phyloP scores from a whole-genome alignment of 306 rosid species.

The Parietaria judaica region DNA sequence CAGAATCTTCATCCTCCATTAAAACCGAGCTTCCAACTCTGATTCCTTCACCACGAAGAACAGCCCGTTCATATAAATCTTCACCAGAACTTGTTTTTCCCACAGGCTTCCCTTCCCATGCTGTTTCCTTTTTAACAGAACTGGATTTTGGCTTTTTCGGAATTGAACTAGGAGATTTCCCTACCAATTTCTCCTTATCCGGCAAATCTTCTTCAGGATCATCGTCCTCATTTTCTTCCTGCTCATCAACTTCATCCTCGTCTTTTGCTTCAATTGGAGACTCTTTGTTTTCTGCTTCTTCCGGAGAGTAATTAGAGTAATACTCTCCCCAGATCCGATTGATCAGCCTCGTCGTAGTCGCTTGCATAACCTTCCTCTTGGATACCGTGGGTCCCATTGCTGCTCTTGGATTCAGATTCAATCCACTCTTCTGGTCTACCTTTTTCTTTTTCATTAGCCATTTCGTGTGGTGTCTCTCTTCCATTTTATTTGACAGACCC shows the following conservation, averaged over 20 bases:
- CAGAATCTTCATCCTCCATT: conserved; percentile 46
- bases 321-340: conserved; percentile 92
- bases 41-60: conserved; percentile 52
- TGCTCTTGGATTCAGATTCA: conserved; percentile 83
- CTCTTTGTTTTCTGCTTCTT: conserved; percentile 36
- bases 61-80: conserved; percentile 42
- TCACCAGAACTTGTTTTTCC: conserved; percentile 55
- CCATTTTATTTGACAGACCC: conserved; percentile 74
- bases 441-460: conserved; percentile 71
- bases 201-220: conserved; percentile 44
- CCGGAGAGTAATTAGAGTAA: conserved; percentile 71
- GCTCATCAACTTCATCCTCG: conserved; percentile 72
- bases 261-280: conserved; percentile 38
- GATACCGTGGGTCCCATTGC: conserved; percentile 59
- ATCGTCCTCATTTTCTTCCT: conserved; percentile 62
- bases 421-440: conserved; percentile 36
- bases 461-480: conserved; percentile 86
- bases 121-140: conserved; percentile 33
- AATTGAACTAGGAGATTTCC: conserved; percentile 25
- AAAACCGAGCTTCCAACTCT: conserved; percentile 61
- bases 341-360: conserved; percentile 76
- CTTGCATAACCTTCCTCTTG: conserved; percentile 79
- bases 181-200: conserved; percentile 30
- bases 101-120: conserved; percentile 53
- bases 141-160: conserved; percentile 31